Evolutionary conservation across 768 basidiomycete genomes (phyloP), one percentile per base, ranked within the genome.

Genomic region (Phaffia australis): DNA sequence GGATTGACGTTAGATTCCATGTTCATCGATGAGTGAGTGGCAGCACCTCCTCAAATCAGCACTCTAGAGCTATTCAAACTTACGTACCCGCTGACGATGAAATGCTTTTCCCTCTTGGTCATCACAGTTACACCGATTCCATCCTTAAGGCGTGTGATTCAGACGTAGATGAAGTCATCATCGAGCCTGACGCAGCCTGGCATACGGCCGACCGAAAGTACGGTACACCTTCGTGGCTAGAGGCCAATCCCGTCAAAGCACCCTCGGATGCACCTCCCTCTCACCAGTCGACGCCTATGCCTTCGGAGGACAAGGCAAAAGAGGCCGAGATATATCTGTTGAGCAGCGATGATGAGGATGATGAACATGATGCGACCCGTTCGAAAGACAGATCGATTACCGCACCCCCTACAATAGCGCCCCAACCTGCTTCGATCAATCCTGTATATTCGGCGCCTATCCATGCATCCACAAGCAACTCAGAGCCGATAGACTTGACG

Each of bases 171-270:
- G 89, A 95, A 70, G 91, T 99, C 29, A 81, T 94, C 64, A 85
- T 99, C 19, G 94, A 99, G 76, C 84, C 89, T 6, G 86, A 94
- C 74, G 93, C 91, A 1, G 87, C 93, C 74, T 99, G 95, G 95
- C 93, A 95, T 74, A 91, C 91, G 0, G 78, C 82, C 21, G 91
- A 98, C 76, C 82, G 87, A 78, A 89, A 87, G 76, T 87, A 83
- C 72, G 90, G 83, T 1, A 91, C 89, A 23, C 71, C 78, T 1
- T 78, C 75, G 35, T 95, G 92, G 91, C 83, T 81, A 11, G 51
- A 32, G 5, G 25, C 56, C 11, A 48, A 58, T 21, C 63, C 61
- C 15, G 56, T 51, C 29, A 32, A n/a, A 15, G 56, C 57, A 30
- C 25, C 27, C n/a, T 54, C 46, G 51, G 49, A 19, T n/a, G 50